Evolutionary conservation across 2,329 filamentous ascomycete species (phyloP).

Genomic region (Trichoderma sp.): DNA sequence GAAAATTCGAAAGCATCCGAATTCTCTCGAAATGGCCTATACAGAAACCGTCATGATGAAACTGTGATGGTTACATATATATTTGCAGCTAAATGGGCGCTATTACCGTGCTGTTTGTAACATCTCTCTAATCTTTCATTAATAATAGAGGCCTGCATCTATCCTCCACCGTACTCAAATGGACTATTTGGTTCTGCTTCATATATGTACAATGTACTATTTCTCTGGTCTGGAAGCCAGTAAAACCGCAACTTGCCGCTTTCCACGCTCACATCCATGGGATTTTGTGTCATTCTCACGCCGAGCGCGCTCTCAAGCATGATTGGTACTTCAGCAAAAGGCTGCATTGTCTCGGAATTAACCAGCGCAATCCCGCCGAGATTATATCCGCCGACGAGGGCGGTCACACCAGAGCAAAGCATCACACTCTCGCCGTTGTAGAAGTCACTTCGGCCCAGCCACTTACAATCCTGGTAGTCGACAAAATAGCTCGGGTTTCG

Average conservation of each 20-base stretch:
- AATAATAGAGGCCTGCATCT: too few relatives aligned
- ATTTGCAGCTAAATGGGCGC: neutral
- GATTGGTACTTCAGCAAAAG: constrained; percentile 46
- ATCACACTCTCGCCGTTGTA: constrained; percentile 41
- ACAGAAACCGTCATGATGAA: neutral
- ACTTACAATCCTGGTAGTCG: constrained; percentile 53
- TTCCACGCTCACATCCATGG: constrained; percentile 44
- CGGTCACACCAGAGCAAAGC: constrained; percentile 47
- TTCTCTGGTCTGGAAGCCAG: constrained; percentile 46
- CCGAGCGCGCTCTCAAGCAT: constrained; percentile 39
- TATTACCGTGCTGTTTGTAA: neutral
- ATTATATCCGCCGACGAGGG: constrained; percentile 30
- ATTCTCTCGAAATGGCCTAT: neutral
- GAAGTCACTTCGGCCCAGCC: constrained; percentile 39
- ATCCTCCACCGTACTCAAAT: constrained; percentile 24
- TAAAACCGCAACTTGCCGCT: constrained; percentile 45
- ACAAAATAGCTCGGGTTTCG: constrained; percentile 43
- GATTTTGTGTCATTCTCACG: constrained; percentile 45
- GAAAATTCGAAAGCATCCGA: too few relatives aligned
- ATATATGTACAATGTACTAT: constrained; percentile 46
- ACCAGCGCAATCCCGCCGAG: constrained; percentile 48
- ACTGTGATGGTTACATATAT: neutral
- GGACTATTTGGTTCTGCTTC: constrained; percentile 35
- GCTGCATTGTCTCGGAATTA: constrained; percentile 42
- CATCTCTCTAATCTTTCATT: neutral